Base-by-base conservation (phyloP, 2,329 filamentous ascomycete genomes). In the Fusarium tricinctum region DNA sequence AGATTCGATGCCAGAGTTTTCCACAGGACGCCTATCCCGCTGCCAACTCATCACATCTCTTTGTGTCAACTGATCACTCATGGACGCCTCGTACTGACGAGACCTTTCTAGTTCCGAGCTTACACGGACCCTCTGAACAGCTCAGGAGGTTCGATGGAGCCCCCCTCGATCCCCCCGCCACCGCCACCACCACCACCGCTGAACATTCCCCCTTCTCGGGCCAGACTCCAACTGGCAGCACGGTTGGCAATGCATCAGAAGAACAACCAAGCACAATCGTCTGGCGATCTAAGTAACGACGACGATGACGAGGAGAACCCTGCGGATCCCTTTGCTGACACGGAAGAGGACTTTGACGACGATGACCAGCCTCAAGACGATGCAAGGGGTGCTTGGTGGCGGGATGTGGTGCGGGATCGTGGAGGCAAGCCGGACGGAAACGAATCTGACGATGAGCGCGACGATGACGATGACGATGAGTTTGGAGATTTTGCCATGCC, bases 181-280 rank as follows among this genome's bases (percentile, higher is more conserved):
- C 86, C 85, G 3, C 86, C 88, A 1, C 91, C 91, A n/a, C 92
- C 89, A 22, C 90, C 92, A 32, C 93, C 94, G 14, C 84, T 97
- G 74, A 96, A 95, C 77, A 89, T 95, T 35, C 90, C 92, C 1
- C 94, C 95, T 3, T 97, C 93, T 9, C 89, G 95, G 52, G 95
- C 95, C 9, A 89, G 95, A 50, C 86, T 93, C 56, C 93, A 97
- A 78, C 87, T 98, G n/a, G 94, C 94, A n/a, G 92, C 92, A 14
- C 89, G 94, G 14, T 85, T 98, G 74, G 88, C 92, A 3, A 88
- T 91, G 79, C 91, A 93, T 69, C 88, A 89, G 70, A 91, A 92
- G 78, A 88, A 88, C 69, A 83, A 80, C 45, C 80, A 82, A 22
- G 80, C 84, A 23, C 80, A 82, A 19, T 81, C 85, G 8, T 82